A percentile compares a stretch with the other conserved stretches of the same genome.
These are phyloP conservation scores for Alternaria sp. DNA, from an alignment of 2,329 filamentous ascomycete genomes.

Conservation along the genomic window DNA sequence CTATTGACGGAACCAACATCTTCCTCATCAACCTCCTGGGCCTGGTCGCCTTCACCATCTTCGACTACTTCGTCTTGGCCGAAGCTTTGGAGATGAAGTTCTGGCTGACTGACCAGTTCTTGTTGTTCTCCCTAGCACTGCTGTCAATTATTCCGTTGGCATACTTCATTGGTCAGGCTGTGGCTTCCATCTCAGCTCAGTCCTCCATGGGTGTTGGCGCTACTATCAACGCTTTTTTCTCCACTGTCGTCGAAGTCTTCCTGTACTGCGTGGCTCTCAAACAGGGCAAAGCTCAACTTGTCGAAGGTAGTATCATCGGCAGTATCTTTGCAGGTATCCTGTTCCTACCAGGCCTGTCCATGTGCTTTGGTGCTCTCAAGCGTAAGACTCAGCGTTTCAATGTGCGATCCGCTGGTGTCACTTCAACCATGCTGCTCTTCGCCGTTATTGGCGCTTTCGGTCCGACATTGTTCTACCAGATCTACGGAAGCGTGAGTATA, in stretches of 20 bases:
- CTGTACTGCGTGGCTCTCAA: slow-evolving; percentile 93
- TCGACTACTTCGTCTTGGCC: slow-evolving; percentile 85
- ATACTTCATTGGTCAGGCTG: slow-evolving; percentile 98
- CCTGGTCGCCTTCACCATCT: slow-evolving; percentile 91
- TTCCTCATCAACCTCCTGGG: slow-evolving; percentile 97
- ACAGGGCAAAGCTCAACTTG: slow-evolving; percentile 89
- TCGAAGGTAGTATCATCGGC: slow-evolving; percentile 95
- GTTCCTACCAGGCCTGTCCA: slow-evolving; percentile 91
- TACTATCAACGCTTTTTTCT: slow-evolving; percentile 98
- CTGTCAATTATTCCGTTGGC: slow-evolving; percentile 94
- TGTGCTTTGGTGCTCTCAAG: slow-evolving; percentile 98
- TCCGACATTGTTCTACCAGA: slow-evolving; percentile 96
- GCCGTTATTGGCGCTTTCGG: slow-evolving; percentile 94
- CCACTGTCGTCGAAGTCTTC: slow-evolving; percentile 95
- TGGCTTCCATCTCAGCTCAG: slow-evolving; percentile 97
- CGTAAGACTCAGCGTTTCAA: slow-evolving; percentile 99
- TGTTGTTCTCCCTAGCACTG: slow-evolving; percentile 83
- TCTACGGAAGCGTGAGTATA: slow-evolving; percentile 78
- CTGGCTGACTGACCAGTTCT: slow-evolving; percentile 79
- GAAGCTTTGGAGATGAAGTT: slow-evolving; percentile 71
- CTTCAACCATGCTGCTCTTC: slow-evolving; percentile 96
- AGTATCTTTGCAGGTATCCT: slow-evolving; percentile 97
- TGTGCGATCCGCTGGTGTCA: slow-evolving; percentile 92
- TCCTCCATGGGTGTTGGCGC: slow-evolving; percentile 98
- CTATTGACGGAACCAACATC: slow-evolving; percentile 96